These are phyloP conservation scores for Stereum hirsutum DNA, from an alignment of 1,284 basidiomycete species.

Conservation along the genomic window DNA sequence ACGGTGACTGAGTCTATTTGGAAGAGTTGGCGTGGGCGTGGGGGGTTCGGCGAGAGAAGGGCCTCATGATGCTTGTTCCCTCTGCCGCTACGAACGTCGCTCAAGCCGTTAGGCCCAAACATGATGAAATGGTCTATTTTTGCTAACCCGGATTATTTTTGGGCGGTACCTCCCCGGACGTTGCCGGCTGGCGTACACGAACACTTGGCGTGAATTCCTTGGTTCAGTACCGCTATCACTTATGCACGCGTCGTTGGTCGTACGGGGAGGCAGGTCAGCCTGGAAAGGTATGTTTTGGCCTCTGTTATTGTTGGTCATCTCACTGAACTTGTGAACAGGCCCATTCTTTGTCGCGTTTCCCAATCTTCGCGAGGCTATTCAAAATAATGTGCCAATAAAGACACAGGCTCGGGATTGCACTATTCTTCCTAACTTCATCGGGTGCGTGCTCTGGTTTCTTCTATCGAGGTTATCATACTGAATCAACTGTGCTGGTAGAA, in stretches of 20 bases:
- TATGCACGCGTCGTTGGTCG: slow-evolving; percentile 20
- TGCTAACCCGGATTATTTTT: too few species aligned
- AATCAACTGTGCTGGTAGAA: slow-evolving; percentile 26
- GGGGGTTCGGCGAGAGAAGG: too few species aligned
- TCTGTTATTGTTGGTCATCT: not conserved
- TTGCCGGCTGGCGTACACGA: too few species aligned
- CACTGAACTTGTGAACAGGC: slow-evolving; percentile 36
- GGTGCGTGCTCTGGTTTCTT: slow-evolving; percentile 37
- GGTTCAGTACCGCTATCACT: not conserved
- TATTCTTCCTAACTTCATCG: slow-evolving; percentile 91
- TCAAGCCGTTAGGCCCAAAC: too few species aligned
- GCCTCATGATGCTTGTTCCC: too few species aligned
- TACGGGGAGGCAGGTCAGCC: slow-evolving; percentile 21
- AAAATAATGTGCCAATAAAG: slow-evolving; percentile 80
- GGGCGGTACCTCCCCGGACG: too few species aligned
- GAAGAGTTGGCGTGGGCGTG: too few species aligned
- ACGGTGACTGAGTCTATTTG: too few species aligned
- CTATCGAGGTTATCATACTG: not conserved
- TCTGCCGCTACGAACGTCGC: too few species aligned
- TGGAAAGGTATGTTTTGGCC: slow-evolving; percentile 21
- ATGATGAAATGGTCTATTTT: too few species aligned
- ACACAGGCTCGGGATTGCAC: slow-evolving; percentile 90
- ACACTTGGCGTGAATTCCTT: not conserved
- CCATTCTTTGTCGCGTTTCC: slow-evolving; percentile 95
- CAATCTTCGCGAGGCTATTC: slow-evolving; percentile 76